A percentile compares a stretch with the other conserved stretches of the same genome.
Conservation (phyloP, 2,329 filamentous ascomycete species). For the Pseudogymnoascus sp. region DNA sequence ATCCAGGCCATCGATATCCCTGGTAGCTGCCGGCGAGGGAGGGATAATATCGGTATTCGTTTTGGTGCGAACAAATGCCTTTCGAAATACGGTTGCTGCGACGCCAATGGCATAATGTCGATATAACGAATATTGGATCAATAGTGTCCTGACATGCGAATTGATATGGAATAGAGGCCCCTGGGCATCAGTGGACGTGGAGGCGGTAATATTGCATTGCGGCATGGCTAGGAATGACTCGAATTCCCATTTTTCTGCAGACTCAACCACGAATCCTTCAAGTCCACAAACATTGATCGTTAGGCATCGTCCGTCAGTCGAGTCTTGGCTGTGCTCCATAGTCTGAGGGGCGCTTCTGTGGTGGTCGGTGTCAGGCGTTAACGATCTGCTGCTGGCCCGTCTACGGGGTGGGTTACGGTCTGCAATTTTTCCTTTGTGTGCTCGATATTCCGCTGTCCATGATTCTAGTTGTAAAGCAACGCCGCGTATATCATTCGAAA, state of each 20-base stretch:
- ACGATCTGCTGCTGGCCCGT: conserved; percentile 64
- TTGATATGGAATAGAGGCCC: conserved; percentile 84
- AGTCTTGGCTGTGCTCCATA: conserved; percentile 39
- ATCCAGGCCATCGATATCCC: conserved; percentile 10
- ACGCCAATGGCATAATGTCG: conserved; percentile 85
- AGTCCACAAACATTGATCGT: conserved; percentile 74
- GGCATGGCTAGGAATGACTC: conserved; percentile 84
- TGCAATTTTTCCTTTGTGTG: conserved; percentile 62
- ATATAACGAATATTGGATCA: conserved; percentile 85
- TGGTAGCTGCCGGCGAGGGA: conserved; percentile 8
- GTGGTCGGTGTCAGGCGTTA: conserved; percentile 59
- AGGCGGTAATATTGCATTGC: conserved; percentile 77
- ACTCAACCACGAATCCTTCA: conserved; percentile 86
- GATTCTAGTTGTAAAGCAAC: conserved; percentile 79
- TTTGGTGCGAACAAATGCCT: conserved; percentile 53
- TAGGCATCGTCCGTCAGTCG: conserved; percentile 71
- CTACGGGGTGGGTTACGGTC: conserved; percentile 53
- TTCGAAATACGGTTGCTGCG: conserved; percentile 64
- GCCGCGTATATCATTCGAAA: conserved; percentile 74
- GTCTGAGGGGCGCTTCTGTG: conserved; percentile 42
- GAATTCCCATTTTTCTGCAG: conserved; percentile 70
- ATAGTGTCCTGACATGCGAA: conserved; percentile 67
- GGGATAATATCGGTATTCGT: conserved; percentile 31
- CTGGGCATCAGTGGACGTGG: conserved; percentile 75
- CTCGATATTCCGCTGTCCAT: conserved; percentile 82